Percentiles rank a stretch among this genome's conserved stretches.
These are phyloP conservation scores for Solanum hybrid DNA, from an alignment of 305 asterid genomes.

Conservation along the genomic window DNA sequence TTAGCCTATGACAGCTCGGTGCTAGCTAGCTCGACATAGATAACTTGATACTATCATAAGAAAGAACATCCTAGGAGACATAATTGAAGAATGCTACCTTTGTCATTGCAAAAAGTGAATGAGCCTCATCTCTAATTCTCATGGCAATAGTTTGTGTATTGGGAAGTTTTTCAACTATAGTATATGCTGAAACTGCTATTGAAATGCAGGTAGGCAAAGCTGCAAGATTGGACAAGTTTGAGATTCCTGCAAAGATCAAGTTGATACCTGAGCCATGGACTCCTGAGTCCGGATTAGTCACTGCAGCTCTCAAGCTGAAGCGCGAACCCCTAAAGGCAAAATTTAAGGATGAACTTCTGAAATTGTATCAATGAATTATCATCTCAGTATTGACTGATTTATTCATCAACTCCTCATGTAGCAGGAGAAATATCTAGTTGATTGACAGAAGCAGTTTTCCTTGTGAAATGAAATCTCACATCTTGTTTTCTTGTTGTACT, in stretches of 20 bases:
- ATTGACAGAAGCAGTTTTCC: neutral
- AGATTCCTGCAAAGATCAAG: slow-evolving; percentile 72
- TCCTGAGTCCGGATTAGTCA: slow-evolving; percentile 86
- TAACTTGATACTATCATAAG: neutral
- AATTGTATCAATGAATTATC: slow-evolving; percentile 41
- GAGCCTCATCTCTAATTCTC: neutral
- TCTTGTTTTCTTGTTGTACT: neutral
- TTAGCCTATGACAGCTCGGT: neutral
- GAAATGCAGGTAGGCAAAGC: slow-evolving; percentile 66
- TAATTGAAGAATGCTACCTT: neutral
- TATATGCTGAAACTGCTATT: neutral
- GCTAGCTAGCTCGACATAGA: neutral
- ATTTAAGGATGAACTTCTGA: slow-evolving; percentile 57
- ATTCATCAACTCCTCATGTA: neutral
- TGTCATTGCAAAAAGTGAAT: neutral
- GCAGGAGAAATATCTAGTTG: neutral
- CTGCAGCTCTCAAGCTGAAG: slow-evolving; percentile 89
- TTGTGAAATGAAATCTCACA: neutral
- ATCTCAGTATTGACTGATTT: neutral
- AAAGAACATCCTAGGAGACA: neutral
- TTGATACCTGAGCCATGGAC: slow-evolving; percentile 83
- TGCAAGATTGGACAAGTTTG: slow-evolving; percentile 79
- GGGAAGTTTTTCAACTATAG: neutral
- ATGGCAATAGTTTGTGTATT: neutral
- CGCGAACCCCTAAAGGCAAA: slow-evolving; percentile 70